Conservation (phyloP, 2,329 filamentous ascomycete species). For the Huntiella savannae region DNA sequence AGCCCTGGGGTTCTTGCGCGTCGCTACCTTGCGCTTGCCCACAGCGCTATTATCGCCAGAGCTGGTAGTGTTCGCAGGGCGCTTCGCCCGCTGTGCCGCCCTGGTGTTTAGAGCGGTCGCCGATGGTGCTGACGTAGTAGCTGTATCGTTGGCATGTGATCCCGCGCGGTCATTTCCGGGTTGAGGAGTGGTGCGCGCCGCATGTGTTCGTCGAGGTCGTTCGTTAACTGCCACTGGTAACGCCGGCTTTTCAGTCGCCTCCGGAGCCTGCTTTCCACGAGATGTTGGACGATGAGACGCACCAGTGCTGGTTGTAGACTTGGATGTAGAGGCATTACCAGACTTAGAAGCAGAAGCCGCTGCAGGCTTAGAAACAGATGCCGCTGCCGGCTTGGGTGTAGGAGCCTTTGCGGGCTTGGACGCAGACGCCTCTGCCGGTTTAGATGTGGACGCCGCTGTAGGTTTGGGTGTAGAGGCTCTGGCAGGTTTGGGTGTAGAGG, state of each 20-base stretch:
- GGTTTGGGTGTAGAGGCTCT: too few relatives aligned
- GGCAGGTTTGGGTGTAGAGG: too few relatives aligned
- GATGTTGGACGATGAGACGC: conserved; percentile 27
- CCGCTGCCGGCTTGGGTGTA: too few relatives aligned
- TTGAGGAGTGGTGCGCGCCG: conserved; percentile 35
- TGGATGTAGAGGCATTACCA: conserved; percentile 13
- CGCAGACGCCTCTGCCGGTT: too few relatives aligned
- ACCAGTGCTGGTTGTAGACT: conserved; percentile 20
- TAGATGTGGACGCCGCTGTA: too few relatives aligned
- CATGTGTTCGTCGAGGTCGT: conserved; percentile 35
- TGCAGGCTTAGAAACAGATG: too few relatives aligned
- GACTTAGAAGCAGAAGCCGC: too few relatives aligned
- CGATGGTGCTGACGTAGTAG: conserved; percentile 8
- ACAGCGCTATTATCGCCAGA: conserved; percentile 46
- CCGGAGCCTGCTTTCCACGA: conserved; percentile 23
- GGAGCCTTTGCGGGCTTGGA: too few relatives aligned
- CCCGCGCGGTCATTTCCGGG: conserved; percentile 20
- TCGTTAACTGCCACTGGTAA: conserved; percentile 23
- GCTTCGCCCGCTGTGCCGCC: conserved; percentile 40
- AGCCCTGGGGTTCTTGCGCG: conserved; percentile 40
- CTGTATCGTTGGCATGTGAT: background rate
- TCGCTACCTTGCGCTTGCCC: conserved; percentile 51
- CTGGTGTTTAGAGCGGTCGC: conserved; percentile 16
- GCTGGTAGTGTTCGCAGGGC: conserved; percentile 45
- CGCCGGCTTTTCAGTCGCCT: conserved; percentile 17